A percentile compares a stretch with the other conserved stretches of the same genome.
These are phyloP conservation scores for Pezicula rhizophila DNA, from an alignment of 2,329 filamentous ascomycete species.

Conservation along the genomic window DNA sequence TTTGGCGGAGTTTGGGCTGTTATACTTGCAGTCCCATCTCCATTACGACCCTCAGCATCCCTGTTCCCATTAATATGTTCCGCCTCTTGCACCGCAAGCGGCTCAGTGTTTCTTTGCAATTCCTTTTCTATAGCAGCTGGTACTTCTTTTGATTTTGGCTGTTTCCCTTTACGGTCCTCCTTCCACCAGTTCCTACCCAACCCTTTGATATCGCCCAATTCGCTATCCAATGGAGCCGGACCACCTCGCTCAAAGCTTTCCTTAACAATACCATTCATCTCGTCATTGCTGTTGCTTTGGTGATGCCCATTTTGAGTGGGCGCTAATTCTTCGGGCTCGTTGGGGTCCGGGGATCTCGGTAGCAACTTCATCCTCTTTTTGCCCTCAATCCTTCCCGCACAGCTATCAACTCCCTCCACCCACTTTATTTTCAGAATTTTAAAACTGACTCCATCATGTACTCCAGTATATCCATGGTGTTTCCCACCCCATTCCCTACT, in stretches of 20 bases:
- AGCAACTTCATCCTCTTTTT: slow-evolving; percentile 27
- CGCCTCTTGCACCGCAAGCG: not conserved
- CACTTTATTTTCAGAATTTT: slow-evolving; percentile 77
- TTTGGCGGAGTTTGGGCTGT: not conserved
- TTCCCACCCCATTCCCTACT: slow-evolving; percentile 71
- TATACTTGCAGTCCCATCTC: not conserved
- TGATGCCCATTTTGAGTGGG: slow-evolving; percentile 8
- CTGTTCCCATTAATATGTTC: not conserved
- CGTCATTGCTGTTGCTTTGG: slow-evolving; percentile 6
- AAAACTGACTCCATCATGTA: slow-evolving; percentile 63
- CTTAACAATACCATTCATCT: slow-evolving; percentile 2
- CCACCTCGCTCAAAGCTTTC: slow-evolving; percentile 17
- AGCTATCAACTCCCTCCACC: slow-evolving; percentile 65
- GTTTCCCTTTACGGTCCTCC: not conserved
- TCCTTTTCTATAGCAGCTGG: not conserved
- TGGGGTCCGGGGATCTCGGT: slow-evolving; percentile 8
- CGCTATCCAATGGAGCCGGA: not conserved
- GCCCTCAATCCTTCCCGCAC: slow-evolving; percentile 36
- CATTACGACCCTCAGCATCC: not conserved
- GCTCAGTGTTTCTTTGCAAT: not conserved
- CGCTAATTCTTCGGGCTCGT: slow-evolving; percentile 13
- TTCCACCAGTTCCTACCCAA: slow-evolving; percentile 21
- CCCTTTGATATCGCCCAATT: slow-evolving; percentile 13
- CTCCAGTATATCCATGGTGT: slow-evolving; percentile 29
- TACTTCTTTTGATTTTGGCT: not conserved